These are phyloP conservation scores for Penicillium coprophilum DNA, from an alignment of 495 filamentous ascomycete genomes.

Conservation along the genomic window DNA sequence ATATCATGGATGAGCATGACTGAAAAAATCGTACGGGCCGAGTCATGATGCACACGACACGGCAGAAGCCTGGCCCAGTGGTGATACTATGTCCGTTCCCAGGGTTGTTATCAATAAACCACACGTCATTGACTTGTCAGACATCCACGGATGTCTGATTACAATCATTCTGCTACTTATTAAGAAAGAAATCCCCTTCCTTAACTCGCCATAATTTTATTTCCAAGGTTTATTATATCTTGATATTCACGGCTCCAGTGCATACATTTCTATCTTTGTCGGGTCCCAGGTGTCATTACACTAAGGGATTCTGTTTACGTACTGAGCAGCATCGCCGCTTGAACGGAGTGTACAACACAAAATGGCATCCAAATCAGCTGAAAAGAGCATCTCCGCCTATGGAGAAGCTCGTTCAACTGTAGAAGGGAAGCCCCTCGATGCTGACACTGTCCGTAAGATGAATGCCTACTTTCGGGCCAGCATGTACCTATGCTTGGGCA, in stretches of 20 bases:
- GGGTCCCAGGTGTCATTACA: not conserved
- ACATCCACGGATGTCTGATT: not conserved
- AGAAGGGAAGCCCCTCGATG: constrained; percentile 53
- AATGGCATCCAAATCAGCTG: constrained; percentile 14
- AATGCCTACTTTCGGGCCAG: constrained; percentile 68
- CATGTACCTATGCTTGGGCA: constrained; percentile 69
- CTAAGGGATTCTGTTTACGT: not conserved
- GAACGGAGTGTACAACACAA: not conserved
- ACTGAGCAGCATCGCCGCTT: not conserved
- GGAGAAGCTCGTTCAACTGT: constrained; percentile 65
- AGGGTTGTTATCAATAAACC: not conserved
- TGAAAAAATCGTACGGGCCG: no score
- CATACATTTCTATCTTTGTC: not conserved
- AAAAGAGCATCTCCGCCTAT: constrained; percentile 57
- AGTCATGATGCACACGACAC: no score
- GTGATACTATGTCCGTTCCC: no score
- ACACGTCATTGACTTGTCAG: constrained; percentile 12
- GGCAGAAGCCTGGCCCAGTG: no score
- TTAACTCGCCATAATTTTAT: not conserved
- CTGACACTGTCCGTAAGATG: constrained; percentile 64
- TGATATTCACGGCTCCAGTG: not conserved
- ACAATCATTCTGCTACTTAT: not conserved
- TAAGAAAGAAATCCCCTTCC: not conserved
- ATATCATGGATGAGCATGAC: no score
- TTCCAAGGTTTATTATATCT: not conserved